Evolutionary conservation across 2,329 filamentous ascomycete species (phyloP), one percentile per base, ranked within the genome.

Genomic region (Paracorniculantispora psalliotae): DNA sequence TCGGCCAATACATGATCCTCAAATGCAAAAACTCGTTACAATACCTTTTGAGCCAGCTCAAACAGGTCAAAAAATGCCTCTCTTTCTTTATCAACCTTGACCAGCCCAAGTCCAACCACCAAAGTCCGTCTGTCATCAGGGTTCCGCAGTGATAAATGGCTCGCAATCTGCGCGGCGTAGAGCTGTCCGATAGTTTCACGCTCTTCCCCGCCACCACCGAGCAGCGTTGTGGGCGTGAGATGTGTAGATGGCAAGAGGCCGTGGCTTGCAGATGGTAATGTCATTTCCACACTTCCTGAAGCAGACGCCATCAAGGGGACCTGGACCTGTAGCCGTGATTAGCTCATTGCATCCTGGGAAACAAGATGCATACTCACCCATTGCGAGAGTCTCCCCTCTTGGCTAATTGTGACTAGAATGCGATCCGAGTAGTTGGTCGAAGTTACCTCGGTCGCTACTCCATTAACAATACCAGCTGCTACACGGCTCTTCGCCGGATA

Each of bases 141-240:
- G 55, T 89, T 81, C 63, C 86, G 86, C 61, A 88, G 84, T 19
- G 87, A 81, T 61, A 99, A 82, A 41, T 88, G 84, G 67, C 87
- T 96, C 5, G 89, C 94, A 64, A 97, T 88, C 68, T 97, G 93
- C 46, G 90, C 90, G 2, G 92, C 92, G 68, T 96, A 88, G 1
- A 97, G 83, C 71, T 97, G 92, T 1, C 91, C 93, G 5, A 96
- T 73, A 0, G 89, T 90, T 68, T 97, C 92, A 46, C 92, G 83
- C 49, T 90, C 86, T 55, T 88, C 81, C 33, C 88, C 86, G 48
- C 92, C 91, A 10, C 89, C 92, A 2, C 94, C 94, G 0, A 99
- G 80, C 2, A 99, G 77, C 0, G 92, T 96, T 39, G 86, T 93
- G 1, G 94, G 91, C 0, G 91, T 96, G 44, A 97, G 80, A 66